A percentile compares a stretch with the other conserved stretches of the same genome.
Conservation (phyloP, 768 basidiomycete genomes). For the Tricholoma terreum region DNA sequence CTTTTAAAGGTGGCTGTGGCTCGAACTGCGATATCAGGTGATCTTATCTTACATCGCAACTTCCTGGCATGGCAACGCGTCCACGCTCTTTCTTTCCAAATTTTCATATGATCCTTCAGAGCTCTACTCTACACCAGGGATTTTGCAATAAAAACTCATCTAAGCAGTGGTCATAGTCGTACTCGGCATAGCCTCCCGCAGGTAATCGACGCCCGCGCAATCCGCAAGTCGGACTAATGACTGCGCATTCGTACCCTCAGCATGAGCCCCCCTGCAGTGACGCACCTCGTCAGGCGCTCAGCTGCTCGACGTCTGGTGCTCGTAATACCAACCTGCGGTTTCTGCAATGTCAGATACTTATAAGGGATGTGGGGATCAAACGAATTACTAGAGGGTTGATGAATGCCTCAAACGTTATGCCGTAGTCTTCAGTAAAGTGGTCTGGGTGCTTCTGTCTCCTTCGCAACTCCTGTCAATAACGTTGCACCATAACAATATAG, state of each 20-base stretch:
- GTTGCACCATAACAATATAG: no score
- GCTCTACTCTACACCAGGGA: constrained; percentile 5
- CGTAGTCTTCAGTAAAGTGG: constrained; percentile 77
- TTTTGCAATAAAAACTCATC: constrained; percentile 72
- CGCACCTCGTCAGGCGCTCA: constrained; percentile 86
- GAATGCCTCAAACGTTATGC: constrained; percentile 92
- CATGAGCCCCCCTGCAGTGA: background rate
- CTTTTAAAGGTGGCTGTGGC: no score
- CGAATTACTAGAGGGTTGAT: constrained; percentile 80
- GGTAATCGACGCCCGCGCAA: constrained; percentile 80
- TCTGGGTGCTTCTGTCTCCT: no score
- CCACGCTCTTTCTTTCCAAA: background rate
- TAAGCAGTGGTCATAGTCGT: constrained; percentile 82
- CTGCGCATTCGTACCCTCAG: constrained; percentile 40
- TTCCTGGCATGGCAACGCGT: no score
- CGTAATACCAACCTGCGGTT: constrained; percentile 84
- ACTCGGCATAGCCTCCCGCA: constrained; percentile 82
- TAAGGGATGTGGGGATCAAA: constrained; percentile 1
- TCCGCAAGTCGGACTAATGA: constrained; percentile 83
- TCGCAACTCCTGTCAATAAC: no score
- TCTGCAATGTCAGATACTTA: background rate
- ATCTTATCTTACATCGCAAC: no score
- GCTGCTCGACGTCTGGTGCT: constrained; percentile 93
- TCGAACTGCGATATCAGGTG: no score
- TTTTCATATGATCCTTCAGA: background rate